These are phyloP conservation scores for Penicillium antarcticum DNA, from an alignment of 495 filamentous ascomycete species.

Conservation along the genomic window DNA sequence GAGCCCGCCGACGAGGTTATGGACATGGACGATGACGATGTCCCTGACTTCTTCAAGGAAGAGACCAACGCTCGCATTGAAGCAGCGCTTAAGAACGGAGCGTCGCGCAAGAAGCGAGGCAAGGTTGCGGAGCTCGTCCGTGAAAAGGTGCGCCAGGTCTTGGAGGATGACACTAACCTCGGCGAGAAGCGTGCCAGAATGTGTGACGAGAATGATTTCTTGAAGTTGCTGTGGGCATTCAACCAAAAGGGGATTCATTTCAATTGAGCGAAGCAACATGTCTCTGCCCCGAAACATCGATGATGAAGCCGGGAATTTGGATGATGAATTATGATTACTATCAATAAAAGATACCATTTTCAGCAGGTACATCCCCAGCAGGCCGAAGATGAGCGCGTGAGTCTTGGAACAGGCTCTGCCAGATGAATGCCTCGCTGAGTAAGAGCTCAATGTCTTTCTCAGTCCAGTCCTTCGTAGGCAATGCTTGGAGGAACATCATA, in stretches of 20 bases:
- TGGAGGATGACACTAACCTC: slow-evolving; percentile 71
- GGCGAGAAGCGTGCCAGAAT: slow-evolving; percentile 76
- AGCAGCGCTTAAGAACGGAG: slow-evolving; percentile 39
- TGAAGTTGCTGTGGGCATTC: slow-evolving; percentile 72
- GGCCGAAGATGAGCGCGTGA: slow-evolving; percentile 77
- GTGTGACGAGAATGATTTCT: slow-evolving; percentile 88
- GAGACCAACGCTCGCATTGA: slow-evolving; percentile 45
- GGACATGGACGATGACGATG: slow-evolving; percentile 58
- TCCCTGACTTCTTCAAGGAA: slow-evolving; percentile 77
- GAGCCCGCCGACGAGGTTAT: slow-evolving; percentile 44
- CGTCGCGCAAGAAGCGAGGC: slow-evolving; percentile 65
- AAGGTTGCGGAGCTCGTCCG: slow-evolving; percentile 74
- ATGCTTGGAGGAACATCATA: slow-evolving; percentile 98
- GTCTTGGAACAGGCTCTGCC: slow-evolving; percentile 88
- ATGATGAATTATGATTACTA: slow-evolving; percentile 36
- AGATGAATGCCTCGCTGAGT: slow-evolving; percentile 93
- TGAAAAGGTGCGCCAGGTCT: slow-evolving; percentile 77
- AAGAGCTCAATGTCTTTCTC: slow-evolving; percentile 97
- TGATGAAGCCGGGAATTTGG: slow-evolving; percentile 10
- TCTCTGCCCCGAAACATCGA: slow-evolving; percentile 8
- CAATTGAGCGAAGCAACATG: slow-evolving; percentile 47
- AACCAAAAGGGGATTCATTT: slow-evolving; percentile 94
- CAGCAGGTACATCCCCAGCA: slow-evolving; percentile 38
- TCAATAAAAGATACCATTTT: slow-evolving; percentile 43
- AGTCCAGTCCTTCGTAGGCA: slow-evolving; percentile 93